A percentile compares a stretch with the other conserved stretches of the same genome.
These are phyloP conservation scores for Antarctomyces pellizariae DNA, from an alignment of 495 filamentous ascomycete genomes.

Conservation along the genomic window DNA sequence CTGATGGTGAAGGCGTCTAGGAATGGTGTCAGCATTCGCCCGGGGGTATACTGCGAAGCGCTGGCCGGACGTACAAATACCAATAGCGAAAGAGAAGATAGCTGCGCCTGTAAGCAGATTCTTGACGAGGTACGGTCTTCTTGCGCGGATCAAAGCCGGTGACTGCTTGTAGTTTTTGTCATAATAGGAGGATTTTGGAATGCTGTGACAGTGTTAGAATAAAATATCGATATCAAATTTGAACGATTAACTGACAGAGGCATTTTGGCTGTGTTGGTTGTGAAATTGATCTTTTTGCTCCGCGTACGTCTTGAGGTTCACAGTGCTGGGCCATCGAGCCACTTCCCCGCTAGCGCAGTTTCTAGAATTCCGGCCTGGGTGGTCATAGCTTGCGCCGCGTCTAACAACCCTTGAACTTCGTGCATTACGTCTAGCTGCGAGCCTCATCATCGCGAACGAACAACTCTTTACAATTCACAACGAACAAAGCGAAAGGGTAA, in stretches of 20 bases:
- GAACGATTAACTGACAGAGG: constrained; percentile 6
- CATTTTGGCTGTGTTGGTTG: constrained; percentile 6
- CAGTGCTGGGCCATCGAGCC: too few relatives aligned
- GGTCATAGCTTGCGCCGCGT: too few relatives aligned
- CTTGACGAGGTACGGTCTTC: constrained; percentile 76
- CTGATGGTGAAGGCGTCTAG: constrained; percentile 72
- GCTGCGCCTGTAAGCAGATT: constrained; percentile 54
- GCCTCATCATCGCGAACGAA: too few relatives aligned
- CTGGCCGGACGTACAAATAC: constrained; percentile 61
- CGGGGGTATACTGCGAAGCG: too few relatives aligned
- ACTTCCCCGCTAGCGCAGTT: too few relatives aligned
- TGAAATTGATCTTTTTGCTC: not conserved
- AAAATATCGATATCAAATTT: not conserved
- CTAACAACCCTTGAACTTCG: too few relatives aligned
- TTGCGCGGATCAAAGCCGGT: constrained; percentile 68
- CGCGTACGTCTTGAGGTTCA: too few relatives aligned
- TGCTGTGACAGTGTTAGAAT: constrained; percentile 20
- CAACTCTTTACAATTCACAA: too few relatives aligned
- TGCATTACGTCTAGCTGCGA: too few relatives aligned
- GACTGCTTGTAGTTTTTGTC: constrained; percentile 59
- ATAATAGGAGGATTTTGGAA: constrained; percentile 69
- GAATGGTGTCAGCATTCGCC: constrained; percentile 1
- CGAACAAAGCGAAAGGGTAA: too few relatives aligned
- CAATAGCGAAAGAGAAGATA: constrained; percentile 43
- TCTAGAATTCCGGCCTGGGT: too few relatives aligned